Evolutionary conservation across 2,329 filamentous ascomycete genomes (phyloP), one percentile per base, ranked within the genome.

Genomic region (Trichoderma polysporum): DNA sequence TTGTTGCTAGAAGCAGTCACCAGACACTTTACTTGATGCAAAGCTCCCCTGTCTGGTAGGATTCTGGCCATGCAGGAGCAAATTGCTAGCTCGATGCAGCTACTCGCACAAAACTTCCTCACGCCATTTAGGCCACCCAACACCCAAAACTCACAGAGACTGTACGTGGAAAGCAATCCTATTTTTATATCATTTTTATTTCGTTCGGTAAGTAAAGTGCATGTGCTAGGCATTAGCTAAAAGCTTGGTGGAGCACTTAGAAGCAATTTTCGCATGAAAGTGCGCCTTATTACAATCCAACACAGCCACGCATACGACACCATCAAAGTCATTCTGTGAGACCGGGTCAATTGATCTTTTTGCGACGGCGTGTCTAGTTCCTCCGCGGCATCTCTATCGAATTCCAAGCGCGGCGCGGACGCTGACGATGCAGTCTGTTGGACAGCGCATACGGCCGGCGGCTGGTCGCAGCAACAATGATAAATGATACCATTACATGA

Each of bases 321-420:
- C 12, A 58, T n/a, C n/a, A 15, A 59, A 15, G 39, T n/a, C 4
- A 3, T 45, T 15, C 4, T 9, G 13, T 13, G 27, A 35, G 27
- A 15, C 37, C 27, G 17, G 37, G 39, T 25, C 5, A 15, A 60
- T 35, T n/a, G 13, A 0, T 33, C 9, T 27, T 19, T 19, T 29
- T 61, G 41, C 45, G 31, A 50, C 58, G 58, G 58, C 58, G 45
- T 35, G 8, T 61, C 19, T 7, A 61, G 19, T 61, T 61, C 22
- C 35, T 58, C 58, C 58, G 58, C 41, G 58, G 45, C 45, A 35
- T 59, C 8, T 33, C n/a, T 25, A 10, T 27, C 17, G 27, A 33
- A 3, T n/a, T 19, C 41, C 19, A 45, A 45, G 41, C 41, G 41
- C 41, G n/a, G n/a, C n/a, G n/a, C n/a, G n/a, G n/a, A n/a, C n/a